Base-by-base conservation (phyloP, 1,284 basidiomycete species). In the Afroboletus lepidellus region DNA sequence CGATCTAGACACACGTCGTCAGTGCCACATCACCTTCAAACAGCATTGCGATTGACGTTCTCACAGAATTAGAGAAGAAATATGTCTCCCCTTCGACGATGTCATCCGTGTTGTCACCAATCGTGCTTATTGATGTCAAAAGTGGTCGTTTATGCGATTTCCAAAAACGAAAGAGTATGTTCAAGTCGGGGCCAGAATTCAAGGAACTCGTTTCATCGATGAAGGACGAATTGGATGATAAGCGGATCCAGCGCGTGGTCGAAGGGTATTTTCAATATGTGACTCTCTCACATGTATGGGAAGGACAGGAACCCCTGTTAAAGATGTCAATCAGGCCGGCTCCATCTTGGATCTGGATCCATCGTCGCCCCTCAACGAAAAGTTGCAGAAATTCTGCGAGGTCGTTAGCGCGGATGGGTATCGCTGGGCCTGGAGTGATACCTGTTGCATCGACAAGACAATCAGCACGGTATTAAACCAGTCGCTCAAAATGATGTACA, bases 131-230 rank as follows among this genome's bases (percentile, higher is more conserved):
- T 8, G 39, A 49, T 11, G 15, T 15, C 30, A 32, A 32, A 13
- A 32, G 6, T 7, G 30, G 30, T 32, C 8, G 11, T 32, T 12
- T 59, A 4, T 59, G 47, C 18, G 42, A 54, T 7, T 25, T 11
- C 16, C 1, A 5, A 2, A 34, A 57, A 7, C 50, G 48, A 16
- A 29, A 23, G 16, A 9, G 8, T 11, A 48, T 9, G 3, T 58
- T 60, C 43, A 51, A 56, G 37, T 56, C 53, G 3, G 57, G 47
- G 9, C 7, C 9, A 0, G 8, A 25, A 15, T 58, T 33, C 13
- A 33, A 33, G 15, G 9, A 33, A 11, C 27, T 29, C 5, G 5
- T 29, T 29, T 29, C 27, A 11, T 29, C 27, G 5, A 29, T 29
- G 6, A 32, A 12, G 12, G 30, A 32, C 3, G 30, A 3, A 3